A percentile compares a stretch with the other conserved stretches of the same genome.
Conservation (phyloP, 2,329 filamentous ascomycete species). For the Fusarium paranaense region DNA sequence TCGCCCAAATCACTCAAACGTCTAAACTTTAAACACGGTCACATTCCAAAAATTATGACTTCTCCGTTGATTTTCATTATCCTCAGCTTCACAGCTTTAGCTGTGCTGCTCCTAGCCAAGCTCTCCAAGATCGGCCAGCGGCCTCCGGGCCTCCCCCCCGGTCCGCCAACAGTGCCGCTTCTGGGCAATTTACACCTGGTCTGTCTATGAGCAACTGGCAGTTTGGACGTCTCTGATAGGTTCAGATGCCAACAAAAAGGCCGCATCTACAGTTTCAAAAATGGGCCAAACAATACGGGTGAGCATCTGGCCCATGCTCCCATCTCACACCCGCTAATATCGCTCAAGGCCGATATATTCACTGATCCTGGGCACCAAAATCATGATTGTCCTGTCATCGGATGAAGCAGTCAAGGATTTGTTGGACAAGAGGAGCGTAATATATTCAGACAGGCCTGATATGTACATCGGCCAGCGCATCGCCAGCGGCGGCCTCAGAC, state of each 20-base stretch:
- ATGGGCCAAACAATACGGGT: neutral
- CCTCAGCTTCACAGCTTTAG: neutral
- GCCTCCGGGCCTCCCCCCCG: neutral
- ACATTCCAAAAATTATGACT: neutral
- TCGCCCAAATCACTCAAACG: neutral
- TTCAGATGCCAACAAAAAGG: neutral
- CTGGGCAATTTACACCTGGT: neutral
- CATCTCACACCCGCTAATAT: neutral
- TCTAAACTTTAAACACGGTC: neutral
- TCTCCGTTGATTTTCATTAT: neutral
- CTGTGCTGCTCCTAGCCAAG: neutral
- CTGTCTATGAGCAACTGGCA: neutral
- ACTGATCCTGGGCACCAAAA: neutral
- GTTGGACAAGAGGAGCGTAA: neutral
- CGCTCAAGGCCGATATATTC: neutral
- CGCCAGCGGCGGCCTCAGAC: neutral
- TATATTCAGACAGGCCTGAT: neutral
- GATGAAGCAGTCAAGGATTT: neutral
- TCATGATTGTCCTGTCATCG: neutral
- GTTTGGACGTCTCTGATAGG: neutral
- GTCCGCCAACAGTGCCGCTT: neutral
- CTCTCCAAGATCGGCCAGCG: neutral
- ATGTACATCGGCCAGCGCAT: neutral
- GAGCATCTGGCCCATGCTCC: neutral
- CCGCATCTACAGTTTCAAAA: neutral